Evolutionary conservation across 805 yeast genomes (phyloP).

Genomic region (Metahyphopichia silvanorum): DNA sequence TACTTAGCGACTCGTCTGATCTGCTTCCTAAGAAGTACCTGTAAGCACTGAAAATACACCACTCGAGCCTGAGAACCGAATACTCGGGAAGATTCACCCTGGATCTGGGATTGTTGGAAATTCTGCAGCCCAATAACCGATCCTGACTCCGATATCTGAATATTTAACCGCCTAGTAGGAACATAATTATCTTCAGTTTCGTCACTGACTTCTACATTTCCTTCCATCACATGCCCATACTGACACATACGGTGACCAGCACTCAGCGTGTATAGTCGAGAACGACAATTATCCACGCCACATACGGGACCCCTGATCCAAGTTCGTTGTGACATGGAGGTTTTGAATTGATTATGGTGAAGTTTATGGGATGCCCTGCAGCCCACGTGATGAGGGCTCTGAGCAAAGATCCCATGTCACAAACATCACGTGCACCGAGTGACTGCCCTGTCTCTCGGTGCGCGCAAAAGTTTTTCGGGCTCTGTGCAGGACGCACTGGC

Average conservation of each 20-base stretch:
- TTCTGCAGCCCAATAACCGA: conserved; percentile 8
- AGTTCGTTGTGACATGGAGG: conserved; percentile 6
- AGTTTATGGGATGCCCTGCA: too few species aligned
- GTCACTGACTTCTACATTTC: conserved; percentile 73
- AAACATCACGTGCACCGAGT: too few species aligned
- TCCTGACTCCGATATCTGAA: conserved; percentile 34
- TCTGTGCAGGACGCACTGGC: too few species aligned
- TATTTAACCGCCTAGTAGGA: conserved; percentile 53
- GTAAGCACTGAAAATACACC: conserved; percentile 46
- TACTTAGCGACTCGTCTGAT: conserved; percentile 14
- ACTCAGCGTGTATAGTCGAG: conserved; percentile 64
- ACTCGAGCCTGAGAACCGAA: conserved; percentile 49
- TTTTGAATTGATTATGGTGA: too few species aligned
- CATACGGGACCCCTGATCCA: conserved; percentile 79
- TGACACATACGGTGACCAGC: conserved; percentile 86
- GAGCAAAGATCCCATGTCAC: too few species aligned
- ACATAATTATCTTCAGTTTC: conserved; percentile 65
- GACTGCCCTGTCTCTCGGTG: too few species aligned
- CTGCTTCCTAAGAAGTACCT: conserved; percentile 49
- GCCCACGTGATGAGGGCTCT: too few species aligned
- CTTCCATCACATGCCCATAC: conserved; percentile 85
- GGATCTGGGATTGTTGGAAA: neutral
- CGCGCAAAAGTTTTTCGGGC: too few species aligned
- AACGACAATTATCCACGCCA: conserved; percentile 87
- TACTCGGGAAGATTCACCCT: conserved; percentile 12